Evolutionary conservation across 257 asterid genomes (phyloP), one percentile per base, ranked within the genome.

Genomic region (Penstemon newberryi): DNA sequence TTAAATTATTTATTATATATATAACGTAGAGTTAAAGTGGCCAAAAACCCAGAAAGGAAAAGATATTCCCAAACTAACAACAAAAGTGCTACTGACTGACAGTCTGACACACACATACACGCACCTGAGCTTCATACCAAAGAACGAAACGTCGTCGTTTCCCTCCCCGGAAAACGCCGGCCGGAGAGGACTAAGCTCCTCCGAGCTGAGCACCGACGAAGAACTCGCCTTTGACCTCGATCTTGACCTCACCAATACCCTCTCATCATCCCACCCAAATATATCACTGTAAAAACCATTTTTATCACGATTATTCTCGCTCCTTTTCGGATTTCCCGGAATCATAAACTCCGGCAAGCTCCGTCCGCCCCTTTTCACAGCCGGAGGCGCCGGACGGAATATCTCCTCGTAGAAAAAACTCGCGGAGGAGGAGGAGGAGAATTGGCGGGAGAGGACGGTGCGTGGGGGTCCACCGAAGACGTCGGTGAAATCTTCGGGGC

Each of bases 391-490:
- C 51, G 57, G 83, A 73, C 73, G 63, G 78, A 90, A 88, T 53
- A 88, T 54, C 62, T 83, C 89, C 75, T 81, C 86, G 67, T 88
- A 84, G 65, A 73, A 73, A 66, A 69, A 76, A 49, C 61, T 46
- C 41, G 70, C 8, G 39, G 79, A 58, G 52, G 79, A 73, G 60
- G 77, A 11, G 3, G 87, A 78, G 54, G 86, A 68, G 78, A 78
- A 81, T 39, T 78, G 83, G 69, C 85, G 84, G 39, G 84, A 77
- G 69, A 82, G 84, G 36, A 85, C 71, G 4, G 86, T 83, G 3
- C 84, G 76, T 10, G 97, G 97, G 13, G 97, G 96, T 2, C 97
- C 96, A 9, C 97, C 96, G 44, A 90, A 90, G 33, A 90, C 92
- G 75, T 90, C 96, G 71, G 77, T 77, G 65, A 85, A 90, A 77